phyloP scores from a whole-genome alignment of 83 land plant species.

The Picea mariana region DNA sequence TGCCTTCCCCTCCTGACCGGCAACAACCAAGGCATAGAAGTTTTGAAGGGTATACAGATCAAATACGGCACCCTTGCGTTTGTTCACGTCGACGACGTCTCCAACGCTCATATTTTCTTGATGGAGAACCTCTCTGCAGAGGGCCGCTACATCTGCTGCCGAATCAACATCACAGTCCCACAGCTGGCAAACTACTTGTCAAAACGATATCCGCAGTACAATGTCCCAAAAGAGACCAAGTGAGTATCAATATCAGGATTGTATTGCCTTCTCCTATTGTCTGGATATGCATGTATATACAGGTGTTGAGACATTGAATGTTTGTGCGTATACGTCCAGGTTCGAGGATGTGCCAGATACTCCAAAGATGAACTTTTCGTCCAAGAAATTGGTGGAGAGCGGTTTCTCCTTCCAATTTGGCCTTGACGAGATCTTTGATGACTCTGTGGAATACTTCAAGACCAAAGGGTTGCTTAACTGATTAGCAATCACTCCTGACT shows the following conservation, averaged over 20 bases:
- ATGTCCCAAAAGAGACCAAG: slow-evolving; percentile 35
- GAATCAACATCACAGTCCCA: slow-evolving; percentile 24
- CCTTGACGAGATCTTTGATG: slow-evolving; percentile 45
- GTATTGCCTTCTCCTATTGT: too few species aligned
- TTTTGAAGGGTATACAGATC: slow-evolving; percentile 36
- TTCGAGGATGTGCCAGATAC: slow-evolving; percentile 37
- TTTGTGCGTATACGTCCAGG: slow-evolving; percentile 21
- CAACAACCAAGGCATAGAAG: too few species aligned
- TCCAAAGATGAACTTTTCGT: slow-evolving; percentile 32
- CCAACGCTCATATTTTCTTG: slow-evolving; percentile 42
- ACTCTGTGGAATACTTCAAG: slow-evolving; percentile 35
- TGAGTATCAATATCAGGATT: slow-evolving; percentile 9
- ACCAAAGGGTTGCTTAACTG: slow-evolving; percentile 21
- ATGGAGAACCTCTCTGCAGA: slow-evolving; percentile 41
- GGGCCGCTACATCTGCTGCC: slow-evolving; percentile 51
- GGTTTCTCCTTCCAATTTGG: slow-evolving; percentile 46
- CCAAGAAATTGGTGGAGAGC: slow-evolving; percentile 41
- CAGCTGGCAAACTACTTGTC: slow-evolving; percentile 46
- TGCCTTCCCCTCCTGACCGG: too few species aligned
- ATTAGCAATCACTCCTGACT: too few species aligned
- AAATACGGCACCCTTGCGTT: slow-evolving; percentile 36
- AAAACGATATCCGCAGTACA: slow-evolving; percentile 44
- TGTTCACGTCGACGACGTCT: slow-evolving; percentile 43
- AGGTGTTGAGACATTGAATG: too few species aligned
- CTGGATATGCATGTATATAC: too few species aligned